Conservation (phyloP, 2,329 filamentous ascomycete species). For the Fusarium sp. region DNA sequence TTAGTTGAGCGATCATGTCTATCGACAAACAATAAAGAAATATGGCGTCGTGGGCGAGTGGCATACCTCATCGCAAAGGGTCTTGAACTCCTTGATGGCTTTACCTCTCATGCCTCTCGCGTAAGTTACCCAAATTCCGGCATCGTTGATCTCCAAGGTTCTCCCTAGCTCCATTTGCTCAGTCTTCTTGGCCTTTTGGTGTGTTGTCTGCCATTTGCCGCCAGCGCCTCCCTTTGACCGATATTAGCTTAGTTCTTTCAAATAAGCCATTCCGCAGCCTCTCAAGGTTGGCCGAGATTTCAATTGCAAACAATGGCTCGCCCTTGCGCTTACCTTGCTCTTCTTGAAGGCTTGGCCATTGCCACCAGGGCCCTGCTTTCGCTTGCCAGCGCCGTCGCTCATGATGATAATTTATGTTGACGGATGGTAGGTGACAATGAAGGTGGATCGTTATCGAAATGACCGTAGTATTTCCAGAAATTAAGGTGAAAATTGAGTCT, state of each 20-base stretch:
- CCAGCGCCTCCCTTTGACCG: constrained; percentile 60
- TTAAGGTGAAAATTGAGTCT: neutral
- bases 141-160: constrained; percentile 73
- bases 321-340: constrained; percentile 53
- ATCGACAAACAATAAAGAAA: neutral
- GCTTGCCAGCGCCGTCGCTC: constrained; percentile 51
- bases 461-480: neutral
- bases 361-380: constrained; percentile 51
- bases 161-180: constrained; percentile 57
- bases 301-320: neutral
- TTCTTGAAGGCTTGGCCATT: constrained; percentile 52
- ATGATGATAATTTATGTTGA: constrained; percentile 35
- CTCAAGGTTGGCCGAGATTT: neutral
- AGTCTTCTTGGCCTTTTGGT: constrained; percentile 64
- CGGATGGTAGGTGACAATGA: neutral
- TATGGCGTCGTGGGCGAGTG: neutral
- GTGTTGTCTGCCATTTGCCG: constrained; percentile 72
- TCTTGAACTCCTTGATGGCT: constrained; percentile 74
- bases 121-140: constrained; percentile 83
- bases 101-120: constrained; percentile 77
- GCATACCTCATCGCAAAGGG: constrained; percentile 73
- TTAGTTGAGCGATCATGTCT: constrained; percentile 15
- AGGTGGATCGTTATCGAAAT: neutral
- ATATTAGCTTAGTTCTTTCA: constrained; percentile 23
- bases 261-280: neutral